These are phyloP conservation scores for Solanum paucissectum DNA, from an alignment of 257 asterid species.

Conservation along the genomic window DNA sequence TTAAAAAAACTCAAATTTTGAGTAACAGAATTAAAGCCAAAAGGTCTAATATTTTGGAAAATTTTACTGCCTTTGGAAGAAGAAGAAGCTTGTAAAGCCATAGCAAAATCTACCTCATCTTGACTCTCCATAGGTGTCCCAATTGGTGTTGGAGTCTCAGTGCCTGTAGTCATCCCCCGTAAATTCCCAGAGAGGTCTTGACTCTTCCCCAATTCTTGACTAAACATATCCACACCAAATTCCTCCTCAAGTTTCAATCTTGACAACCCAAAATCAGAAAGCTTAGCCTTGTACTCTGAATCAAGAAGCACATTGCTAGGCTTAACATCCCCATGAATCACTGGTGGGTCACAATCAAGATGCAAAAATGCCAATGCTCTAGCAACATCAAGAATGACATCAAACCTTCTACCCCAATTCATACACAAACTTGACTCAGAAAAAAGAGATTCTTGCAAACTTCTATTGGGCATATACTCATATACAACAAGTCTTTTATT, in stretches of 20 bases:
- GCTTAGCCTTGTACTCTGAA: conserved; percentile 64
- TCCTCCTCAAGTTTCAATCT: conserved; percentile 75
- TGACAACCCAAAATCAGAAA: conserved; percentile 95
- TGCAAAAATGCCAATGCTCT: conserved; percentile 80
- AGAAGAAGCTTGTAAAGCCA: conserved; percentile 84
- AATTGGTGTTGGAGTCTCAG: conserved; percentile 35
- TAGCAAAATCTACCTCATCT: conserved; percentile 90
- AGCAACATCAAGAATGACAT: conserved; percentile 59
- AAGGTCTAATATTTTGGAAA: conserved; percentile 38
- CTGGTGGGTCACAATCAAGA: conserved; percentile 85
- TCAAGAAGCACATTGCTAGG: conserved; percentile 96
- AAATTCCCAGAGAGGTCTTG: conserved; percentile 63
- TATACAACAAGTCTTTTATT: conserved; percentile 60
- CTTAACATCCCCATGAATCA: conserved; percentile 95
- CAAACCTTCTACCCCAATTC: conserved; percentile 71
- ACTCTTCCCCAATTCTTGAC: conserved; percentile 67
- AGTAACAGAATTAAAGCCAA: conserved; percentile 29
- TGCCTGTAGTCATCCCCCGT: conserved; percentile 27
- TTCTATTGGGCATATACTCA: conserved; percentile 88
- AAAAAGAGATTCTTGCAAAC: conserved; percentile 75
- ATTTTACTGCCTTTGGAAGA: conserved; percentile 36
- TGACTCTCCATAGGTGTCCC: conserved; percentile 55
- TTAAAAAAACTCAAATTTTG: conserved; percentile 17
- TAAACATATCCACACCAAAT: conserved; percentile 64
- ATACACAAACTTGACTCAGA: conserved; percentile 37